Percentiles rank a stretch among this genome's conserved stretches.
Conservation (phyloP, 2,329 filamentous ascomycete species). For the Scopulariopsis brevicaulis region DNA sequence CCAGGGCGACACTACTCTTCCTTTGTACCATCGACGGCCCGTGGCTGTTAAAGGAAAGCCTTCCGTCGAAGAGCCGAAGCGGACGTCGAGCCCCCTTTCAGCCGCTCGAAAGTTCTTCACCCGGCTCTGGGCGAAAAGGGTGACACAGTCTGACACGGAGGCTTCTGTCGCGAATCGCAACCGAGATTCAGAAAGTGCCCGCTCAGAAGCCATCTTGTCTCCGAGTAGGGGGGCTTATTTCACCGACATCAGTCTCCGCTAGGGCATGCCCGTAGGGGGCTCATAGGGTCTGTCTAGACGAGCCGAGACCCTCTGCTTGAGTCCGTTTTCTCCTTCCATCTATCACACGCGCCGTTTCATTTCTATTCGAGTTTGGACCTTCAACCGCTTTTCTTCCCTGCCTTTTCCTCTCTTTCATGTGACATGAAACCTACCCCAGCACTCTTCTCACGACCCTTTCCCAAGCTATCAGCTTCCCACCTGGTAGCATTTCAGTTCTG, state of each 20-base stretch:
- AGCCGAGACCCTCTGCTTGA: background rate
- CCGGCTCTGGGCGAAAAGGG: background rate
- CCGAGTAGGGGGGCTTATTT: background rate
- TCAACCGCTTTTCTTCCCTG: background rate
- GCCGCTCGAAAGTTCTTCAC: background rate
- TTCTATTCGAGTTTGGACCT: background rate
- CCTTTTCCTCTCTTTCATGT: background rate
- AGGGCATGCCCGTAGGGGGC: background rate
- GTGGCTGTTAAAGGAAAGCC: background rate
- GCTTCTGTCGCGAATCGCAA: background rate
- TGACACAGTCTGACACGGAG: background rate
- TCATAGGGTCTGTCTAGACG: background rate
- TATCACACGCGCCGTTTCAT: background rate
- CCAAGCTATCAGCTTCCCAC: background rate
- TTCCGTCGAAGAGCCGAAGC: background rate
- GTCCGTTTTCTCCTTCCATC: background rate
- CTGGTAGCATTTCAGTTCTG: background rate
- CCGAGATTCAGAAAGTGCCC: background rate
- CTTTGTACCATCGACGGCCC: background rate
- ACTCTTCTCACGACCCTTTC: background rate
- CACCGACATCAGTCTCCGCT: background rate
- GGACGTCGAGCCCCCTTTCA: background rate
- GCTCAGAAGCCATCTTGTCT: background rate
- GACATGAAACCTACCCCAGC: background rate
- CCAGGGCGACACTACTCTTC: background rate